Conservation (phyloP, 2,329 filamentous ascomycete genomes). For the Cytospora chrysosperma region DNA sequence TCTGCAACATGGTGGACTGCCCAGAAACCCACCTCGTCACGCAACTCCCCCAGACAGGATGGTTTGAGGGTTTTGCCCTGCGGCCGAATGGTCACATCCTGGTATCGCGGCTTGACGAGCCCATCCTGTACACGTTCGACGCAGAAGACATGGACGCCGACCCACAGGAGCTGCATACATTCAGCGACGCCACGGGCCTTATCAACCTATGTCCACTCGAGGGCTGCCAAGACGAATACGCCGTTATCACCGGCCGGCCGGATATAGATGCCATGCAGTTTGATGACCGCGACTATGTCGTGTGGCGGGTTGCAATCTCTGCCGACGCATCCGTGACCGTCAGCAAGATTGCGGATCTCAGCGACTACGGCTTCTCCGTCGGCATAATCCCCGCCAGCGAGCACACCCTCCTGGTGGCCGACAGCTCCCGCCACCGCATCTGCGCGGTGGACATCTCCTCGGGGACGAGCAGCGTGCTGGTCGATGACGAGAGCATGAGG, state of each 20-base stretch:
- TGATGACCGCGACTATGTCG: neutral
- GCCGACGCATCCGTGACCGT: neutral
- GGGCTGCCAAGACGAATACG: constrained; percentile 7
- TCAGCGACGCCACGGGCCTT: constrained; percentile 2
- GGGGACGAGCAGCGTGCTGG: neutral
- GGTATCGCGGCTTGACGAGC: constrained; percentile 14
- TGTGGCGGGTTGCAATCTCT: constrained; percentile 10
- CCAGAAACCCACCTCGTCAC: constrained; percentile 16
- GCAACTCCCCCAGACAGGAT: constrained; percentile 13
- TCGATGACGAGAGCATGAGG: constrained; percentile 1
- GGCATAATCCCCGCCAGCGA: constrained; percentile 14
- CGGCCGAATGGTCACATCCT: constrained; percentile 10
- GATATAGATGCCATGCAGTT: constrained; percentile 14
- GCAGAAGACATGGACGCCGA: constrained; percentile 11
- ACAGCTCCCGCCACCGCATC: constrained; percentile 2
- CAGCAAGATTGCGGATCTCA: constrained; percentile 8
- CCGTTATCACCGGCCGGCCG: constrained; percentile 11
- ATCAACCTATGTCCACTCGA: constrained; percentile 9
- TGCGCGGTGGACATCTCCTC: constrained; percentile 8
- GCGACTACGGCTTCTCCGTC: constrained; percentile 2
- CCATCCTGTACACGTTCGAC: constrained; percentile 12
- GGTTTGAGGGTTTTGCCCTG: constrained; percentile 14
- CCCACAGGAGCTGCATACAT: constrained; percentile 6
- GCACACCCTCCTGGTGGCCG: constrained; percentile 8
- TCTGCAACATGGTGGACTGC: constrained; percentile 6